phyloP scores from a whole-genome alignment of 2,329 filamentous ascomycete genomes.

The Penicillium sp. region DNA sequence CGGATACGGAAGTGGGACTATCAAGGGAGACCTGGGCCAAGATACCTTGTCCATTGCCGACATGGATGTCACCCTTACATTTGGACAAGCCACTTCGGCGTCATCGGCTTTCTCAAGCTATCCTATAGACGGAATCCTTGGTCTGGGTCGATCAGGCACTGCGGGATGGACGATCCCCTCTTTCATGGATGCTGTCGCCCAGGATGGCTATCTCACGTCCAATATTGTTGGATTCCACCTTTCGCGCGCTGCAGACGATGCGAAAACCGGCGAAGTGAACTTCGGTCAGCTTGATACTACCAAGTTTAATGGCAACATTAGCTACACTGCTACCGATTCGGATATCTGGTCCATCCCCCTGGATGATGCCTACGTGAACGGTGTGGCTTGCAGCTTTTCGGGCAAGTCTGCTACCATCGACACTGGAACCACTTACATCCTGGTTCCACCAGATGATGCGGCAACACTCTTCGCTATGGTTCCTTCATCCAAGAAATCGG shows the following conservation, averaged over 20 bases:
- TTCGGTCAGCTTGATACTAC: slow-evolving; percentile 70
- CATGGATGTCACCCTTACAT: slow-evolving; percentile 62
- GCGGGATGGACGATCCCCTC: slow-evolving; percentile 56
- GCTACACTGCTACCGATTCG: slow-evolving; percentile 60
- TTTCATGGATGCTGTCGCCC: slow-evolving; percentile 64
- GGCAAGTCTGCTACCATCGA: slow-evolving; percentile 71
- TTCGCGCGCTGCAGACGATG: slow-evolving; percentile 64
- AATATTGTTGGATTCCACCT: slow-evolving; percentile 73
- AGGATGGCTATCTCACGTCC: slow-evolving; percentile 57
- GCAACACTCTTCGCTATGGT: slow-evolving; percentile 67
- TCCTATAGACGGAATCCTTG: slow-evolving; percentile 85
- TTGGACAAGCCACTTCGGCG: slow-evolving; percentile 71
- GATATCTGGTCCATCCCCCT: slow-evolving; percentile 73
- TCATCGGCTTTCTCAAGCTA: slow-evolving; percentile 75
- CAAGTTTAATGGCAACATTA: slow-evolving; percentile 67
- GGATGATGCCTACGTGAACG: slow-evolving; percentile 65
- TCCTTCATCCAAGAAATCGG: slow-evolving; percentile 58
- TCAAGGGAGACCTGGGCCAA: slow-evolving; percentile 64
- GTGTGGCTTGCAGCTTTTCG: slow-evolving; percentile 55
- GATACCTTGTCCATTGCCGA: slow-evolving; percentile 69
- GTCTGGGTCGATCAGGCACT: slow-evolving; percentile 65
- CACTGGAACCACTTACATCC: slow-evolving; percentile 77
- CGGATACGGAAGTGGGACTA: slow-evolving; percentile 74
- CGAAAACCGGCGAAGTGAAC: slow-evolving; percentile 72
- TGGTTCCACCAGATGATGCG: slow-evolving; percentile 69